A percentile compares a stretch with the other conserved stretches of the same genome.
These are phyloP conservation scores for Cryptococcus jaspeensis DNA, from an alignment of 1,284 basidiomycete species.

Conservation along the genomic window DNA sequence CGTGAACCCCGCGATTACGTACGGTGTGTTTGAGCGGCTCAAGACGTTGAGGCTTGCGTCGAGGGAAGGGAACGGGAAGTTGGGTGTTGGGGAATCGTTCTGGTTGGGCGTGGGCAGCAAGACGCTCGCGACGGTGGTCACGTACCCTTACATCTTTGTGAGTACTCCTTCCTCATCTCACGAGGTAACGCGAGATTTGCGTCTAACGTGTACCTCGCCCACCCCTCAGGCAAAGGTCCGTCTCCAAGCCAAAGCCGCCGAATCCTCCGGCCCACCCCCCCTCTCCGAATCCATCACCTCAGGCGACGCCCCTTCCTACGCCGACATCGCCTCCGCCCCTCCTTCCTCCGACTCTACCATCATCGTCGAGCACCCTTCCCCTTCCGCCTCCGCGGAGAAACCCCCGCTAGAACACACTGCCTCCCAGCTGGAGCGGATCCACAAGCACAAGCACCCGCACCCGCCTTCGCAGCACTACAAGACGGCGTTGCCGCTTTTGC, in stretches of 20 bases:
- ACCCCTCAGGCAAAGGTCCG: slow-evolving; percentile 80
- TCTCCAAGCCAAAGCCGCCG: slow-evolving; percentile 69
- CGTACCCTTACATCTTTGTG: slow-evolving; percentile 55
- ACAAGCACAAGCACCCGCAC: slow-evolving; percentile 3
- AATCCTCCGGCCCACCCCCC: slow-evolving; percentile 4
- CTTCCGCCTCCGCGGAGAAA: neutral
- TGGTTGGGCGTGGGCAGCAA: slow-evolving; percentile 90
- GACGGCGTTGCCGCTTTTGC: slow-evolving; percentile 58
- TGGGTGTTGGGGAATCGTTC: slow-evolving; percentile 72
- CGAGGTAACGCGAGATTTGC: too few relatives aligned
- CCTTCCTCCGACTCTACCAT: slow-evolving; percentile 10
- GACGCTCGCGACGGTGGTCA: slow-evolving; percentile 88
- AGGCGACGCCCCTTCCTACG: slow-evolving; percentile 26
- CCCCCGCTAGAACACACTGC: slow-evolving; percentile 2
- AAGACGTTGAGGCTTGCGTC: slow-evolving; percentile 56
- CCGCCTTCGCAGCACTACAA: slow-evolving; percentile 9
- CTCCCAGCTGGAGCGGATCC: neutral
- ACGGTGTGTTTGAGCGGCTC: slow-evolving; percentile 90
- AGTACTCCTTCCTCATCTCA: slow-evolving; percentile 9
- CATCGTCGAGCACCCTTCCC: slow-evolving; percentile 1
- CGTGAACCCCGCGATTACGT: slow-evolving; percentile 97
- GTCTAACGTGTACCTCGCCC: neutral
- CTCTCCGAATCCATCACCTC: neutral
- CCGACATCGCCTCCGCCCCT: slow-evolving; percentile 21
- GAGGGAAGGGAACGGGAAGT: slow-evolving; percentile 46